phyloP scores from a whole-genome alignment of 345 rosid genomes.

The Eucalyptus sideroxylon region DNA sequence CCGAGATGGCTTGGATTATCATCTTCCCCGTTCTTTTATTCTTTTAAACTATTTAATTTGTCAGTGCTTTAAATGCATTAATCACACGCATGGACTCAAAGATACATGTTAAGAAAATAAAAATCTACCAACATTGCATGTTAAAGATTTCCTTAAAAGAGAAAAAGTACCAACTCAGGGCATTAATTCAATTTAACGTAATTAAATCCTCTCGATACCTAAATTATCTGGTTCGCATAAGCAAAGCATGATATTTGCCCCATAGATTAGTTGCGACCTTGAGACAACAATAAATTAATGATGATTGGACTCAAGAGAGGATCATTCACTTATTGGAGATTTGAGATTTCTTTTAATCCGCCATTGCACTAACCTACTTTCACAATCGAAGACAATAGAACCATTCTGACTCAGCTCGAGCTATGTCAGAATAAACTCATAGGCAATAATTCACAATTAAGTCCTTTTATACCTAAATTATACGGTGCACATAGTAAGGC shows the following conservation, averaged over 20 bases:
- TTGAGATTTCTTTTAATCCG: background rate
- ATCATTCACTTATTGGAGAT: rapidly evolving
- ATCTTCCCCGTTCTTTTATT: background rate
- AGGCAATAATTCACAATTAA: background rate
- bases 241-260: background rate
- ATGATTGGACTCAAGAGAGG: background rate
- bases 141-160: background rate
- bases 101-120: background rate
- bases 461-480: background rate
- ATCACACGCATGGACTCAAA: background rate
- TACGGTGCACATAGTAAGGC: background rate
- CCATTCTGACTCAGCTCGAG: background rate
- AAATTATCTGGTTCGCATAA: rapidly evolving
- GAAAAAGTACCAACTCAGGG: background rate
- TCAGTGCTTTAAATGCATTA: background rate
- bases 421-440: background rate
- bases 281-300: background rate
- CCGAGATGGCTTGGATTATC: background rate
- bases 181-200: background rate
- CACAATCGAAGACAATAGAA: rapidly evolving
- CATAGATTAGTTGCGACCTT: no score
- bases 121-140: background rate
- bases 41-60: background rate
- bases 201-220: background rate
- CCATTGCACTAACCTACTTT: rapidly evolving